Conservation (phyloP, 208 protist genomes). For the Trypanosomatidae sp. region DNA sequence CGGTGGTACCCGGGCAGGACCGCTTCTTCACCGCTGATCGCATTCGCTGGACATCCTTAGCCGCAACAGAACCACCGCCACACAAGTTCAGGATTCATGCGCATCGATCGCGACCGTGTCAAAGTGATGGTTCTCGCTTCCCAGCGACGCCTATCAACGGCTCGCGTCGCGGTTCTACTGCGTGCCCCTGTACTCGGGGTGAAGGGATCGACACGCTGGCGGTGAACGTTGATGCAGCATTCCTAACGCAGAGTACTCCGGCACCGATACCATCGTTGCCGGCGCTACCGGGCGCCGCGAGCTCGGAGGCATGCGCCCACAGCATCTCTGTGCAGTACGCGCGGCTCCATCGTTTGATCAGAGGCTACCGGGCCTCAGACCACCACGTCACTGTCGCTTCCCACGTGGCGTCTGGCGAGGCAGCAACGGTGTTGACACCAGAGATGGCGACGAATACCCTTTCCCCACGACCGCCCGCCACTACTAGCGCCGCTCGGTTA, state of each 20-base stretch:
- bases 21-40: background rate
- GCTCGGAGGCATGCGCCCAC: background rate
- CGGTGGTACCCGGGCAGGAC: background rate
- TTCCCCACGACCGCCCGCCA: background rate
- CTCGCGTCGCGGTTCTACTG: background rate
- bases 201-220: background rate
- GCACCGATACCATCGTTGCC: background rate
- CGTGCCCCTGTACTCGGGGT: background rate
- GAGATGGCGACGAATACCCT: background rate
- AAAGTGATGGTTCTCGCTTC: background rate
- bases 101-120: background rate
- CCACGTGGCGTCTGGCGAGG: background rate
- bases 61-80: background rate
- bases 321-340: constrained; percentile 7
- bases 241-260: too few species aligned
- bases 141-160: background rate
- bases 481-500: background rate
- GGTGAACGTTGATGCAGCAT: background rate
- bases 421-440: background rate
- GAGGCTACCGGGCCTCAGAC: constrained; percentile 1
- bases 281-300: background rate
- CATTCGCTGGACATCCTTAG: background rate
- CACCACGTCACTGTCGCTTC: background rate
- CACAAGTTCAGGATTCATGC: background rate
- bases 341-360: constrained; percentile 3